Base-by-base conservation (phyloP, 1,284 basidiomycete species). In the Cutaneotrichosporon sp. region DNA sequence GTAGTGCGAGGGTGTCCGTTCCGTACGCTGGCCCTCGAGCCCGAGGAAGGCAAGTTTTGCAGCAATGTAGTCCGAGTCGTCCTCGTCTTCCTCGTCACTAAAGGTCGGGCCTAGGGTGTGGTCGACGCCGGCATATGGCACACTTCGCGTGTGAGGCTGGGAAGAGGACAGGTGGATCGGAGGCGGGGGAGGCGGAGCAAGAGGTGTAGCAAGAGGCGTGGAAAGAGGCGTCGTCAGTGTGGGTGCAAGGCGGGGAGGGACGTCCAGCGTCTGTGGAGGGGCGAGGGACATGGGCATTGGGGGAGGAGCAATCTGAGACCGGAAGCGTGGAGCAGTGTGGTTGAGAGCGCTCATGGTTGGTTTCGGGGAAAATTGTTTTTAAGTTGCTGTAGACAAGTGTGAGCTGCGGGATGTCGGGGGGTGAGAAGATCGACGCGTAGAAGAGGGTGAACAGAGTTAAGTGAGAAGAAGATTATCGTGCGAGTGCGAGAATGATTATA, bases 81-180 rank as follows among this genome's bases (percentile, higher is more conserved):
- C 70, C 2, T 65, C 67, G 51, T 72, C 70, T 46, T 72, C 68
- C 32, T 72, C 70, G 35, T 69, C 68, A 41, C 62, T 66, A 51
- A 70, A 72, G 2, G 59, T 64, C 5, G 70, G 70, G 9, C 70
- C 70, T 1, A 72, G 58, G 2, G 67, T 70, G 54, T 70, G 68
- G 41, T 70, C 64, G 12, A 60, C 61, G 5, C 63, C 63, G 19
- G 62, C 61, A 42, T 66, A 64, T n/a, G 49, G 52, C 26, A 48
- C 29, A 25, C 25, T 27, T n/a, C 46, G 47, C 19, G 46, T 33
- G 26, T 34, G 42, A 17, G 51, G 48, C 39, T 54, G 52, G 4
- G 54, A 46, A 20, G 54, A 47, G 1, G 49, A 38, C 16, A 51
- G 17, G 43, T 53, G 51, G 20, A 51, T 46, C 5, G 58, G 54